A percentile compares a stretch with the other conserved stretches of the same genome.
phyloP scores from a whole-genome alignment of 2,329 filamentous ascomycete genomes.

The Basipetospora sp. region DNA sequence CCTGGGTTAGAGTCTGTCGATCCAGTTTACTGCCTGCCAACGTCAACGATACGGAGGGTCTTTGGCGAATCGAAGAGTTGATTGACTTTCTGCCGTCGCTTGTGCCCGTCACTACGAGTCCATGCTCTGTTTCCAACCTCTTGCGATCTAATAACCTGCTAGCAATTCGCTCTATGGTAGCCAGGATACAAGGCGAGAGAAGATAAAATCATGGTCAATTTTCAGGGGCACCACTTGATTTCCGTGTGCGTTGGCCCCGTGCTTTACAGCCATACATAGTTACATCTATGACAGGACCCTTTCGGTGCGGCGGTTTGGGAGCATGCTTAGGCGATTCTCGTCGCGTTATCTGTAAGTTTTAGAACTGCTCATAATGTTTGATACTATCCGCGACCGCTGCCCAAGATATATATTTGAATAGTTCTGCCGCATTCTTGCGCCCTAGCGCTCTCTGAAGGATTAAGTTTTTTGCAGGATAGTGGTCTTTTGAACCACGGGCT shows the following conservation, averaged over 20 bases:
- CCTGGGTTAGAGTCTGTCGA: constrained; percentile 68
- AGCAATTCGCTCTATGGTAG: constrained; percentile 32
- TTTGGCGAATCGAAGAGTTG: constrained; percentile 20
- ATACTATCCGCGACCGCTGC: too few relatives aligned
- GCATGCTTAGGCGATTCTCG: too few relatives aligned
- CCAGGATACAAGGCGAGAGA: constrained; percentile 59
- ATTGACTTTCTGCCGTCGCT: too few relatives aligned
- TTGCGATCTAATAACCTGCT: constrained; percentile 58
- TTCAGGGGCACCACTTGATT: constrained; percentile 14
- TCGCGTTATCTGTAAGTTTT: too few relatives aligned
- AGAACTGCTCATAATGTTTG: too few relatives aligned
- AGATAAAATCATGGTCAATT: constrained; percentile 26
- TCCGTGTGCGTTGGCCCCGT: constrained; percentile 14
- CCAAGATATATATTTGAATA: too few relatives aligned
- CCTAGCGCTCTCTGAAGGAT: too few relatives aligned
- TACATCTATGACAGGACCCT: background rate
- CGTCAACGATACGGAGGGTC: constrained; percentile 46
- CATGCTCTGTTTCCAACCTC: constrained; percentile 25
- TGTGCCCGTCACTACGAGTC: background rate
- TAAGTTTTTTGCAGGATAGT: too few relatives aligned
- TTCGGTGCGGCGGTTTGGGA: background rate
- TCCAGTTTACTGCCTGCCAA: constrained; percentile 75
- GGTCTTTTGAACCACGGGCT: too few relatives aligned
- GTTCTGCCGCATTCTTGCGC: too few relatives aligned
- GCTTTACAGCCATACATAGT: constrained; percentile 15